A percentile compares a stretch with the other conserved stretches of the same genome.
Evolutionary conservation across 495 filamentous ascomycete species (phyloP).

Genomic region (Collariella sp.): DNA sequence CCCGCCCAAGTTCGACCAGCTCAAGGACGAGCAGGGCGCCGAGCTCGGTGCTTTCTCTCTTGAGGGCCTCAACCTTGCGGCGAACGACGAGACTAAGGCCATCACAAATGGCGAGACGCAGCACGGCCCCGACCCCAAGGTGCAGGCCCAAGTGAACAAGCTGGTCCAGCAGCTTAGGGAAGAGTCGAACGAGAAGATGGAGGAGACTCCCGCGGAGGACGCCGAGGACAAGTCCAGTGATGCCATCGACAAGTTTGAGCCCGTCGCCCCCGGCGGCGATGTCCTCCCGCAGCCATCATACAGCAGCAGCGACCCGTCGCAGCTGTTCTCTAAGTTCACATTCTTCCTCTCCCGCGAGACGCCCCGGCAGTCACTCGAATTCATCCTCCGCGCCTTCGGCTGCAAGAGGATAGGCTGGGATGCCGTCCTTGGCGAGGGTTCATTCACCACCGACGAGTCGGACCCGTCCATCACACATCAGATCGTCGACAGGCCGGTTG

Average conservation of each 20-base stretch:
- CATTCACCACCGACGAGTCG: conserved; percentile 79
- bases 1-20: conserved; percentile 83
- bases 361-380: conserved; percentile 82
- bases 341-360: conserved; percentile 93
- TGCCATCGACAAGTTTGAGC: conserved; percentile 81
- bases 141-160: conserved; percentile 49
- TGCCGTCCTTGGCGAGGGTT: conserved; percentile 74
- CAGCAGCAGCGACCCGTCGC: conserved; percentile 46
- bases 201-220: conserved; percentile 38
- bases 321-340: conserved; percentile 77
- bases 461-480: conserved; percentile 91
- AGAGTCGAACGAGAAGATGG: conserved; percentile 37
- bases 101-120: conserved; percentile 43
- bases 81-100: conserved; percentile 40
- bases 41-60: conserved; percentile 88
- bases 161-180: conserved; percentile 44
- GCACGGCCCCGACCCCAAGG: conserved; percentile 40
- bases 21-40: conserved; percentile 77
- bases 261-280: conserved; percentile 70
- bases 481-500: conserved; percentile 78
- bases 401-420: conserved; percentile 97
- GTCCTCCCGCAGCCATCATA: conserved; percentile 71
- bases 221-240: conserved; percentile 46
- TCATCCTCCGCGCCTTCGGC: conserved; percentile 87
- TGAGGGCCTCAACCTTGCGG: conserved; percentile 57